These are phyloP conservation scores for Zymoseptoria pseudotritici DNA, from an alignment of 2,329 filamentous ascomycete genomes.

Conservation along the genomic window DNA sequence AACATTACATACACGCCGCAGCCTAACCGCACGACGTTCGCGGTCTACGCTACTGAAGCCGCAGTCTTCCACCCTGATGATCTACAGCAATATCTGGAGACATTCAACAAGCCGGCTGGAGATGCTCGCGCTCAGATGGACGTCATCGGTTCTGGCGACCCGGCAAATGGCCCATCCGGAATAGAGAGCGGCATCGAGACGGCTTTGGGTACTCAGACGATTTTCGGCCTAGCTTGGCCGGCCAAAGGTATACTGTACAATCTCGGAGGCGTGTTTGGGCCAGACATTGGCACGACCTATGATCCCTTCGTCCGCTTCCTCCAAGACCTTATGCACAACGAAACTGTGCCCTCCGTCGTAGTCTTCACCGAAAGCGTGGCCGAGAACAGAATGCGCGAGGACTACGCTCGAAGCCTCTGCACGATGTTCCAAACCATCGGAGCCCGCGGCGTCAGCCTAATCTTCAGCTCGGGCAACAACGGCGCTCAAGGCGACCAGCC, in stretches of 20 bases:
- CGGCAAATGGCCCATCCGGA: conserved; percentile 5
- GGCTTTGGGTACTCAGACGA: conserved; percentile 16
- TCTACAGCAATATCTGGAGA: conserved; percentile 13
- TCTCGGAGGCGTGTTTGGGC: conserved; percentile 20
- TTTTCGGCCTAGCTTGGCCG: conserved; percentile 18
- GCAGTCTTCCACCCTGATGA: conserved; percentile 15
- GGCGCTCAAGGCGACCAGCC: conserved; percentile 31
- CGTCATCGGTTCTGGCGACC: conserved; percentile 16
- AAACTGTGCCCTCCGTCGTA: conserved; percentile 19
- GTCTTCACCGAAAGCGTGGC: conserved; percentile 17
- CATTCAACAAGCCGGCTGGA: conserved; percentile 18
- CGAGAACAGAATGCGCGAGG: conserved; percentile 16
- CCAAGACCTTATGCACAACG: conserved; percentile 18
- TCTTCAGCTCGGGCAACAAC: conserved; percentile 56
- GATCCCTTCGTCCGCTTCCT: conserved; percentile 21
- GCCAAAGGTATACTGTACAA: conserved; percentile 19
- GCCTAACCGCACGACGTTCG: conserved; percentile 20
- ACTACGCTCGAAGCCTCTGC: conserved; percentile 56
- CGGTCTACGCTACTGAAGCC: conserved; percentile 21
- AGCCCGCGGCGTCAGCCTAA: conserved; percentile 54
- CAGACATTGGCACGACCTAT: conserved; percentile 13
- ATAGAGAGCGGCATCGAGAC: conserved; percentile 20
- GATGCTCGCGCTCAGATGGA: conserved; percentile 10
- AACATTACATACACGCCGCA: conserved; percentile 16
- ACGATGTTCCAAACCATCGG: conserved; percentile 57